Base-by-base conservation (phyloP, 805 yeast genomes). In the Sugiyamaella boreocaroliniensis region DNA sequence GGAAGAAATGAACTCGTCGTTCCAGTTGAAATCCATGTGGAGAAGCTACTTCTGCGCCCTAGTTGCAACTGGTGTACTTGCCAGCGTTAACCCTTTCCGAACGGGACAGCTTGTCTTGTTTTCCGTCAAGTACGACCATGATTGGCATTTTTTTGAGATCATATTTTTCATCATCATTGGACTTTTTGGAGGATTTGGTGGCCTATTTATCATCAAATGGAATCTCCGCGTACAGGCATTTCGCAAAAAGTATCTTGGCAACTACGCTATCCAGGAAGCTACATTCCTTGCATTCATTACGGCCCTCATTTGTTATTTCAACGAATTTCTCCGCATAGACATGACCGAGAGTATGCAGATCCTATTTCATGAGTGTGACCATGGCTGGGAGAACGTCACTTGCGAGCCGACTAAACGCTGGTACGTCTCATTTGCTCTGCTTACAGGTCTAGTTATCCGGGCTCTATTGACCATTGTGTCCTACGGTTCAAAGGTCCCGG, bases 261-360 rank as follows among this genome's bases (percentile, higher is more conserved):
- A 71, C 43, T 73, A 71, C 59, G 86, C 87, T 0, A 66, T 88
- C 1, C 76, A 80, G 51, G 99, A 93, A 67, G 92, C 88, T 1
- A 68, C 83, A 0, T 53, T 78, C 0, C 68, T 93, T 45, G 80
- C 96, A 0, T 58, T 80, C 0, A 64, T 89, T 6, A 86, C 97
- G 0, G 83, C 95, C 0, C 66, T 81, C 12, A 70, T 93, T 43
- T 84, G 95, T 42, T 93, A 89, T 67, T 88, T 86, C 67, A 92
- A 88, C 66, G 83, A 81, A 57, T 93, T 85, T 64, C 74, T 93
- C 53, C 75, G 81, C 51, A 71, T 86, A 40, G 99, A 93, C 66
- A 93, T 93, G 99, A 89, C 99, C 1, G 95, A 90, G 64, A 80
- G 89, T 26, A 93, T 93, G 98, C 90, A 89, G 59, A 71, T 85